Percentiles rank a stretch among this genome's conserved stretches.
phyloP scores from a whole-genome alignment of 2,329 filamentous ascomycete species.

The Pyrenophora tritici-repentis region DNA sequence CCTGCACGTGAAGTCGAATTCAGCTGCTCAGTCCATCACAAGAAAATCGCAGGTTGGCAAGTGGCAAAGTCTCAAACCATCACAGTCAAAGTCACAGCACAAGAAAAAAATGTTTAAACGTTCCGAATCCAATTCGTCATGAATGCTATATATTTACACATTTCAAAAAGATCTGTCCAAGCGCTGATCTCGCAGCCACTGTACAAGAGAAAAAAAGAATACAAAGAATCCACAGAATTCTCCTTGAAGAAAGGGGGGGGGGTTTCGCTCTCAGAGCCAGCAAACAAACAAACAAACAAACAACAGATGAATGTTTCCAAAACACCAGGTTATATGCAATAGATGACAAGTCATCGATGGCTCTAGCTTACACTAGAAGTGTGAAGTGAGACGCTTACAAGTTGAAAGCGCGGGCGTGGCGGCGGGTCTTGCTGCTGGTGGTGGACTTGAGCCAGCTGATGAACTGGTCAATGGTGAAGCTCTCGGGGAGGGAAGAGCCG shows the following conservation, averaged over 20 bases:
- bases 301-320: constrained; percentile 5
- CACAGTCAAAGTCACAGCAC: too few relatives aligned
- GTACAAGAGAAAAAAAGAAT: constrained; percentile 1
- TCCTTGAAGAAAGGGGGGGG: too few relatives aligned
- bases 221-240: constrained; percentile 9
- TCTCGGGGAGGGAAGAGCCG: constrained; percentile 32
- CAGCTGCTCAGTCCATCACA: too few relatives aligned
- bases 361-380: not conserved
- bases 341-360: not conserved
- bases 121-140: constrained; percentile 24
- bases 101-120: not conserved
- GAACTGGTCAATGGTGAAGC: constrained; percentile 38
- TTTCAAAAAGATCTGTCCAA: constrained; percentile 7
- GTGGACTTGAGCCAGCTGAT: constrained; percentile 36
- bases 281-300: constrained; percentile 11
- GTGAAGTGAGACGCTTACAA: constrained; percentile 35
- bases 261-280: too few relatives aligned
- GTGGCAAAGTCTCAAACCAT: too few relatives aligned
- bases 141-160: constrained; percentile 20
- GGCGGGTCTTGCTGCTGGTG: constrained; percentile 29
- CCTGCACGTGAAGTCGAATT: too few relatives aligned
- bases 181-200: constrained; percentile 15
- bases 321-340: constrained; percentile 17
- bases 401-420: constrained; percentile 47
- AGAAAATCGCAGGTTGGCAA: too few relatives aligned